These are phyloP conservation scores for Cladosporium sp. DNA, from an alignment of 2,329 filamentous ascomycete species.

Conservation along the genomic window DNA sequence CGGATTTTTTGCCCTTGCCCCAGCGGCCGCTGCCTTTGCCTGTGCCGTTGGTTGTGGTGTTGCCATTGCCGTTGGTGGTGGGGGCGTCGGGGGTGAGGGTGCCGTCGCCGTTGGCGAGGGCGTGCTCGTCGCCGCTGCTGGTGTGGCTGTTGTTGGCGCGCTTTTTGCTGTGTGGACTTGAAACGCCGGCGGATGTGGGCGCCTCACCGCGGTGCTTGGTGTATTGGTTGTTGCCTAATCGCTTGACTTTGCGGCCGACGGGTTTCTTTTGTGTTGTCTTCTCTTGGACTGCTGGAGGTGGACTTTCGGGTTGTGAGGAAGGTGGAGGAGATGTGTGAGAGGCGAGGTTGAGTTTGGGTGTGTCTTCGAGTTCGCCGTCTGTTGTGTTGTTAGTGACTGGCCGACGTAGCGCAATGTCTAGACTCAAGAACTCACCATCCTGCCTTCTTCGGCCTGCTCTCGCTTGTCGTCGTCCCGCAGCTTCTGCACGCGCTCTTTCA, in stretches of 20 bases:
- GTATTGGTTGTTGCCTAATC: conserved; percentile 73
- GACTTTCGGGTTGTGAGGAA: conserved; percentile 38
- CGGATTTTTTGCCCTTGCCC: conserved; percentile 21
- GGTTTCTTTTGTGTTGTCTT: conserved; percentile 57
- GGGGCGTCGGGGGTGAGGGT: conserved; percentile 1
- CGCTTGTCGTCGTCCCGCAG: conserved; percentile 73
- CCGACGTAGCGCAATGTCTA: background rate
- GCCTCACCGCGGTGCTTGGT: conserved; percentile 64
- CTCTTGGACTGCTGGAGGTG: conserved; percentile 32
- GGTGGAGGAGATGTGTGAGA: conserved; percentile 34
- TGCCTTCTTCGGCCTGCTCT: conserved; percentile 73
- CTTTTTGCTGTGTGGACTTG: conserved; percentile 39
- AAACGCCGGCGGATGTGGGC: conserved; percentile 45
- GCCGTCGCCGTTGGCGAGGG: conserved; percentile 12
- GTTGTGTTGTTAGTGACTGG: conserved; percentile 53
- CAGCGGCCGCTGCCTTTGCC: conserved; percentile 11
- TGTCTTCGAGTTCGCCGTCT: conserved; percentile 58
- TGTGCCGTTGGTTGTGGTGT: background rate
- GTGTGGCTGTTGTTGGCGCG: conserved; percentile 28
- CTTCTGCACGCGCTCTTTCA: conserved; percentile 68
- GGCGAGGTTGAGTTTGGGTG: conserved; percentile 45
- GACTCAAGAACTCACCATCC: conserved; percentile 60
- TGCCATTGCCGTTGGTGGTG: conserved; percentile 12
- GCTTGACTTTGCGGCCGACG: conserved; percentile 53
- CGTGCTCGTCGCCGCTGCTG: conserved; percentile 23